Conservation (phyloP, 2,329 filamentous ascomycete genomes). For the Aspergillus sp. region DNA sequence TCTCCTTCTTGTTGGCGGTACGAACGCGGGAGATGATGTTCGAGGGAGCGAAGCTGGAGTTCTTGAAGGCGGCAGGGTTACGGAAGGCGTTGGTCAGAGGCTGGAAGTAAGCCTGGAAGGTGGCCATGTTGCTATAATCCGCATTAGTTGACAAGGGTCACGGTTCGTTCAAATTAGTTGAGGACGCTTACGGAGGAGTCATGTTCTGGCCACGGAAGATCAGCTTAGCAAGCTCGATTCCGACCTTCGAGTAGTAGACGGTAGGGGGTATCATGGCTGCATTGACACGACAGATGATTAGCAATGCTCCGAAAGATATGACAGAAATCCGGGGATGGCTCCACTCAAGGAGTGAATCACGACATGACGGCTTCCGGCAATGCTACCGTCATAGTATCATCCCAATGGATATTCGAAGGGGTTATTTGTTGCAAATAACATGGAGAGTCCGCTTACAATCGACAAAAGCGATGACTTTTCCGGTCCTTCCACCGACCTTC, state of each 20-base stretch:
- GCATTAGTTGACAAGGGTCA: conserved; percentile 19
- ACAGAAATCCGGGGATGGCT: neutral
- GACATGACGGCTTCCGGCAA: neutral
- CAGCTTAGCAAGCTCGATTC: conserved; percentile 81
- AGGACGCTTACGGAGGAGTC: conserved; percentile 80
- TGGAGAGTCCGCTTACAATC: conserved; percentile 68
- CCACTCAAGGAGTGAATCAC: conserved; percentile 6
- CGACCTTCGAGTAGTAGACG: conserved; percentile 90
- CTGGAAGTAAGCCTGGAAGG: conserved; percentile 86
- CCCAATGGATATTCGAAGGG: neutral
- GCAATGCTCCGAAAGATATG: conserved; percentile 16
- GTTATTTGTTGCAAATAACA: neutral
- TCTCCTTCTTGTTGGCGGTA: conserved; percentile 70
- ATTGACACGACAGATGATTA: conserved; percentile 24
- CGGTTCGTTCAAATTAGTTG: conserved; percentile 2
- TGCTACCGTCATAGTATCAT: neutral
- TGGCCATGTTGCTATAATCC: conserved; percentile 66
- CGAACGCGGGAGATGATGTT: conserved; percentile 61
- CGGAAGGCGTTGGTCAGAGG: conserved; percentile 69
- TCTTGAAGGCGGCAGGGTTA: conserved; percentile 66
- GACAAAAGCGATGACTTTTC: conserved; percentile 73
- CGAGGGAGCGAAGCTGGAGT: conserved; percentile 57
- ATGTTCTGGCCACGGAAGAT: conserved; percentile 88
- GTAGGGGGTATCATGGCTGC: conserved; percentile 81
- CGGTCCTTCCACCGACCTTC: conserved; percentile 81